Evolutionary conservation across 192 early-diverging fungal genomes (phyloP).

Genomic region (Paraglomus brasilianum): DNA sequence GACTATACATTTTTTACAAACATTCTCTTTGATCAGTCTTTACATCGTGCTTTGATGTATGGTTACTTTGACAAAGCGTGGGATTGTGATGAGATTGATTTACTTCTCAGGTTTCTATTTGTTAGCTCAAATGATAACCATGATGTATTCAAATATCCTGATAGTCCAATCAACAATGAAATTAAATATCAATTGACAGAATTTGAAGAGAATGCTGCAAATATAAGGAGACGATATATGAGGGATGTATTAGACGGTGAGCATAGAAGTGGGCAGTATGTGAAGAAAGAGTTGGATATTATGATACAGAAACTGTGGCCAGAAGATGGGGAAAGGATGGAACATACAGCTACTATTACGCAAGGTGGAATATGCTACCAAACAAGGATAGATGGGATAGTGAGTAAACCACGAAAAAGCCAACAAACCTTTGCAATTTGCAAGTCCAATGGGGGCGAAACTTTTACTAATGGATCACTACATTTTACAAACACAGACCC

Average conservation of each 20-base stretch:
- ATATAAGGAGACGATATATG: slow-evolving; percentile 12
- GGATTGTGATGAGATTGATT: slow-evolving; percentile 21
- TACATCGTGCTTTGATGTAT: slow-evolving; percentile 23
- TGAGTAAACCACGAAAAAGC: background rate
- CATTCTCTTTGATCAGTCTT: slow-evolving; percentile 24
- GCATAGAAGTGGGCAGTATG: background rate
- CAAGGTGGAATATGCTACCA: slow-evolving; percentile 23
- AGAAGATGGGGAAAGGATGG: background rate
- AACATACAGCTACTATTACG: background rate
- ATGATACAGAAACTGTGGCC: slow-evolving; percentile 14
- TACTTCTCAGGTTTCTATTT: slow-evolving; percentile 11
- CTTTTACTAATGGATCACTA: no score
- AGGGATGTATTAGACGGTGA: slow-evolving; percentile 4
- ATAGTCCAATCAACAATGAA: slow-evolving; percentile 8
- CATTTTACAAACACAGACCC: no score
- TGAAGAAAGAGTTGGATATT: slow-evolving; percentile 24
- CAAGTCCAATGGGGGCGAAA: no score
- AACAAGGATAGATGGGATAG: background rate
- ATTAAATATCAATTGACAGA: slow-evolving; percentile 2
- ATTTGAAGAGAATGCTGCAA: slow-evolving; percentile 6
- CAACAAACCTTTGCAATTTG: no score
- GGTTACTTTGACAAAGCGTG: slow-evolving; percentile 33
- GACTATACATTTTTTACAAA: slow-evolving; percentile 35
- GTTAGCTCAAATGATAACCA: background rate
- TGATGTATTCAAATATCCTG: background rate